Evolutionary conservation across 805 yeast species (phyloP), one percentile per base, ranked within the genome.

Genomic region (Yamadazyma sp.): DNA sequence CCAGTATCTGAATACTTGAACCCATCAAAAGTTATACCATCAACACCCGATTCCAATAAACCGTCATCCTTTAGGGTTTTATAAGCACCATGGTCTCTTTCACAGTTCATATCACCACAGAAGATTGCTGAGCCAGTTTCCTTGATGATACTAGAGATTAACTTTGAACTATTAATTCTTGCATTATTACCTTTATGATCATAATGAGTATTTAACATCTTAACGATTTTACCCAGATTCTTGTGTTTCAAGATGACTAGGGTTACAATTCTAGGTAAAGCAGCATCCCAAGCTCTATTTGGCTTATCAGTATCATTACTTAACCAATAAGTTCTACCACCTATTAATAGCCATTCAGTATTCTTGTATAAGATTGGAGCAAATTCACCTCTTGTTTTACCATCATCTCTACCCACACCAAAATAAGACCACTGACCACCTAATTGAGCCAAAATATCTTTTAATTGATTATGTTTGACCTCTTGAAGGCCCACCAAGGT

Each of bases 261-360:
- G 3, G 67, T 60, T 2, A 64, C 66, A 12, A 69, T 62, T 39
- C 78, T 53, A 6, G 52, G 50, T 19, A 50, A 54, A 2, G 58
- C 69, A 0, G 76, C 76, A 44, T 72, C 78, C 73, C 77, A 71
- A 5, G 74, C 76, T 29, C 45, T 56, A 22, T 52, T 50, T 2
- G 61, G 62, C 7, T 14, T 27, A n/a, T 46, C 40, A 2, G 64
- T 58, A 4, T 50, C 51, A 7, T 45, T 40, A 33, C 62, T 50
- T 20, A 57, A 43, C 64, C 62, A 58, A 25, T 36, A 42, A 10
- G 59, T 54, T 4, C 40, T 38, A 4, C 53, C 48, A 6, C 40
- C 38, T 8, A 57, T 15, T 15, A 54, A 40, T 13, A 47, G 37
- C 61, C 60, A 58, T 18, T 53, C 55, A 3, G 25, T 31, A 4